These are phyloP conservation scores for Phytophthora cryptogea DNA, from an alignment of 352 stramenopile genomes.

Conservation along the genomic window DNA sequence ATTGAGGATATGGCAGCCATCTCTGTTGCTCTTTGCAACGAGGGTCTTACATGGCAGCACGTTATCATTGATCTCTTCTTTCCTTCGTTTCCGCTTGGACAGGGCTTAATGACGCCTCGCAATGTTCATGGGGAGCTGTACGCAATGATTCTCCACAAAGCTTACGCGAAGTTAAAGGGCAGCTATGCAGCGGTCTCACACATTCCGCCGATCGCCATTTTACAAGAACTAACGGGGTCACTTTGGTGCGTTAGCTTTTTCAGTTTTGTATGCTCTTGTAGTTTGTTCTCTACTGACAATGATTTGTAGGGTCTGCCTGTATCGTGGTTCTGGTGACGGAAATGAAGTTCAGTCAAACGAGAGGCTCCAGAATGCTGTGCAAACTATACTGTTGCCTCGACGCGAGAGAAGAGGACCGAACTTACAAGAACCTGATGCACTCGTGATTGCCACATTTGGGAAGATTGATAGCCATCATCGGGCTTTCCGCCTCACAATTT, in stretches of 20 bases:
- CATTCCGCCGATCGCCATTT: conserved; percentile 35
- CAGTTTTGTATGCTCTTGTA: background rate
- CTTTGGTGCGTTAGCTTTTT: conserved; percentile 39
- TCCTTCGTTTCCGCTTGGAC: conserved; percentile 41
- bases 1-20: conserved; percentile 15
- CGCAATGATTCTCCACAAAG: conserved; percentile 54
- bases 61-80: conserved; percentile 55
- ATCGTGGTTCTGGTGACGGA: conserved; percentile 1
- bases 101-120: conserved; percentile 33
- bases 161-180: conserved; percentile 58
- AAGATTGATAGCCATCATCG: conserved; percentile 33
- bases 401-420: background rate
- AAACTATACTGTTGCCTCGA: conserved; percentile 1
- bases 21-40: conserved; percentile 32
- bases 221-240: conserved; percentile 50
- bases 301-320: conserved; percentile 19
- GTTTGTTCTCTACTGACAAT: conserved; percentile 1
- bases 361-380: conserved; percentile 11
- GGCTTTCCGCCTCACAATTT: conserved; percentile 30
- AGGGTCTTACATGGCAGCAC: conserved; percentile 35
- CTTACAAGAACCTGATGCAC: background rate
- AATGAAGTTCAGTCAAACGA: background rate
- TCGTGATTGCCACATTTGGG: conserved; percentile 38
- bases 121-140: conserved; percentile 39
- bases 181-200: conserved; percentile 35